A percentile compares a stretch with the other conserved stretches of the same genome.
These are phyloP conservation scores for Physcomitrium patens DNA, from an alignment of 225 moss, liverwort and hornwort species.

Conservation along the genomic window DNA sequence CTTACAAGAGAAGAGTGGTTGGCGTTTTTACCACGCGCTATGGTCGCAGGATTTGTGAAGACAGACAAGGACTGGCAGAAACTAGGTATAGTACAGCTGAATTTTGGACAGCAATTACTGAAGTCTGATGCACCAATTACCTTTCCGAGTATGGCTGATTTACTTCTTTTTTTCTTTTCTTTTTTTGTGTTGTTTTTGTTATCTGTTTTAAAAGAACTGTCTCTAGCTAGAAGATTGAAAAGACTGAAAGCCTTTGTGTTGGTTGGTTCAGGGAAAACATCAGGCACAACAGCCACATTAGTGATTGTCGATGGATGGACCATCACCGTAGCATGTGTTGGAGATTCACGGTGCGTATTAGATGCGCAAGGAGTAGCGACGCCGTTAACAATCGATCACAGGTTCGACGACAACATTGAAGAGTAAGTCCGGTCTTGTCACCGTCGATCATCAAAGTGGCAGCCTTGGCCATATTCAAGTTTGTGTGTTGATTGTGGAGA, in stretches of 20 bases:
- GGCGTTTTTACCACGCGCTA: constrained; percentile 66
- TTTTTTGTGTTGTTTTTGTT: no score
- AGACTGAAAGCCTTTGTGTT: not conserved
- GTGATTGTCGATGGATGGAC: constrained; percentile 87
- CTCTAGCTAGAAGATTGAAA: not conserved
- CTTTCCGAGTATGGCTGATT: not conserved
- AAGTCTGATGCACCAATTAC: no score
- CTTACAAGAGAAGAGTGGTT: constrained; percentile 68
- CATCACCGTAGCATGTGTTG: constrained; percentile 84
- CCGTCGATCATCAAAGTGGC: no score
- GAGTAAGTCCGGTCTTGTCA: constrained; percentile 39
- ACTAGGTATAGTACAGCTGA: constrained; percentile 35
- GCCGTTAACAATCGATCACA: constrained; percentile 79
- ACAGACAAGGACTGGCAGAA: constrained; percentile 88
- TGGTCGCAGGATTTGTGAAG: constrained; percentile 92
- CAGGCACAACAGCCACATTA: constrained; percentile 86
- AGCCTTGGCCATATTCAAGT: no score
- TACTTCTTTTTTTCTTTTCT: not conserved
- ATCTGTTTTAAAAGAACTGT: not conserved
- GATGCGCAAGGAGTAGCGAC: constrained; percentile 66
- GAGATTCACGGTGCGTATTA: constrained; percentile 86
- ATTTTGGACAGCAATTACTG: not conserved
- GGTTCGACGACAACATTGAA: constrained; percentile 77
- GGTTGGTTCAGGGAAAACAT: constrained; percentile 53
- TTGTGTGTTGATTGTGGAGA: not conserved